Conservation (phyloP, 805 yeast genomes). For the Brettanomyces naardenensis region DNA sequence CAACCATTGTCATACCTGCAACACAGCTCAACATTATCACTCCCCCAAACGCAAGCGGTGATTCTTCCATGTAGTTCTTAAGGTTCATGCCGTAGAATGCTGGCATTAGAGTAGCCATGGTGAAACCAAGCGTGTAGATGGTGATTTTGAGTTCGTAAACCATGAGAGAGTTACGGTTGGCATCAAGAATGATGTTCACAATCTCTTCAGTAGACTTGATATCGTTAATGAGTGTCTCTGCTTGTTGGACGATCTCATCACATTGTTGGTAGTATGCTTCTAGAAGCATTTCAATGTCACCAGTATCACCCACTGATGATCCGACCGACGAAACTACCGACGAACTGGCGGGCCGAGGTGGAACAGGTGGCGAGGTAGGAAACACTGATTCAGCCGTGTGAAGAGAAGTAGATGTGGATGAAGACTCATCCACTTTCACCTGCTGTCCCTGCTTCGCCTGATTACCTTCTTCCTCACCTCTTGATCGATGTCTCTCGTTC, state of each 20-base stretch:
- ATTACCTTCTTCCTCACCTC: background rate
- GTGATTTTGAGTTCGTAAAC: slow-evolving; percentile 76
- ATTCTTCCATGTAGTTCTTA: slow-evolving; percentile 69
- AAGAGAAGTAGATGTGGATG: background rate
- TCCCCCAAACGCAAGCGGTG: slow-evolving; percentile 51
- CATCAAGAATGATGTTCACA: slow-evolving; percentile 83
- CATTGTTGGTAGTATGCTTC: slow-evolving; percentile 88
- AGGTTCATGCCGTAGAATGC: slow-evolving; percentile 88
- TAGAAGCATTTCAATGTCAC: slow-evolving; percentile 78
- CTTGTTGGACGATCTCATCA: slow-evolving; percentile 88
- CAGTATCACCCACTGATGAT: too few relatives aligned
- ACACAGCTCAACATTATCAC: slow-evolving; percentile 45
- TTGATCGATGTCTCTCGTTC: slow-evolving; percentile 10
- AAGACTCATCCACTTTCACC: too few relatives aligned
- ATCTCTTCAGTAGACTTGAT: slow-evolving; percentile 89
- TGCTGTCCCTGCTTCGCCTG: background rate
- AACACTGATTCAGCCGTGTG: background rate
- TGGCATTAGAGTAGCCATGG: slow-evolving; percentile 78
- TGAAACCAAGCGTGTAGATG: slow-evolving; percentile 76
- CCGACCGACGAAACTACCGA: slow-evolving; percentile 9
- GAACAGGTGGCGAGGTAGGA: background rate
- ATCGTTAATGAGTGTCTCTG: slow-evolving; percentile 74
- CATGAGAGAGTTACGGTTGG: slow-evolving; percentile 87
- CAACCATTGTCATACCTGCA: slow-evolving; percentile 47
- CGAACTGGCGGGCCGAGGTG: background rate